Evolutionary conservation across 2,329 filamentous ascomycete species (phyloP).

Genomic region (Bertia moriformis): DNA sequence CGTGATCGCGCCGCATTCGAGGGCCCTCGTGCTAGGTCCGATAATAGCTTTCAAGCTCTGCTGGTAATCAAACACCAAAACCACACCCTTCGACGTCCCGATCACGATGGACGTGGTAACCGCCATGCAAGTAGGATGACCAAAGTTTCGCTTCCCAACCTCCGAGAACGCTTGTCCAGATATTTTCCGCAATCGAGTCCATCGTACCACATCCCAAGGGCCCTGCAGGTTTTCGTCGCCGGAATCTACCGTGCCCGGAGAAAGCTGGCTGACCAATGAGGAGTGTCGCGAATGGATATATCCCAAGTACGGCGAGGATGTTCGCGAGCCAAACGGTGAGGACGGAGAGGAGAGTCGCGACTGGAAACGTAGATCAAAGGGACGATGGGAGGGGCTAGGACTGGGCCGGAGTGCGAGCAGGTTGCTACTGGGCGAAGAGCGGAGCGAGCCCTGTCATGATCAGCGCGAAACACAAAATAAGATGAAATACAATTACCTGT

Average conservation of each 20-base stretch:
- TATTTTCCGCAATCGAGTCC: conserved; percentile 85
- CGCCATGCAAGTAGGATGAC: conserved; percentile 73
- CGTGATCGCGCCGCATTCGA: conserved; percentile 79
- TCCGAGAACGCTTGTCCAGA: conserved; percentile 86
- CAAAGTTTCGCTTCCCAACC: conserved; percentile 80
- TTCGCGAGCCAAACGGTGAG: conserved; percentile 38
- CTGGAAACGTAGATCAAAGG: conserved; percentile 89
- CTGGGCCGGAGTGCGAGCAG: background rate
- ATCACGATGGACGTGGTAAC: conserved; percentile 79
- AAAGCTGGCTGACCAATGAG: conserved; percentile 58
- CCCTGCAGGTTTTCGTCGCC: conserved; percentile 60
- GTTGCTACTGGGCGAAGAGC: background rate
- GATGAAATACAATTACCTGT: background rate
- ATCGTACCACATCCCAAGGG: conserved; percentile 93
- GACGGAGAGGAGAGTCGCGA: conserved; percentile 60
- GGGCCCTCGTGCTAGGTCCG: conserved; percentile 68
- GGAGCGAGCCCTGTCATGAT: background rate
- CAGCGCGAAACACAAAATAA: background rate
- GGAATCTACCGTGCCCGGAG: conserved; percentile 53
- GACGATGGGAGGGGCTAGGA: conserved; percentile 44
- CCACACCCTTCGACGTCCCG: conserved; percentile 85
- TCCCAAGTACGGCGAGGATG: conserved; percentile 36
- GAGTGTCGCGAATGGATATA: conserved; percentile 66
- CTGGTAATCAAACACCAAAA: conserved; percentile 93
- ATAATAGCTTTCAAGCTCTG: conserved; percentile 90